Evolutionary conservation across 345 rosid species (phyloP).

Genomic region (Chamaenerion angustifolium): DNA sequence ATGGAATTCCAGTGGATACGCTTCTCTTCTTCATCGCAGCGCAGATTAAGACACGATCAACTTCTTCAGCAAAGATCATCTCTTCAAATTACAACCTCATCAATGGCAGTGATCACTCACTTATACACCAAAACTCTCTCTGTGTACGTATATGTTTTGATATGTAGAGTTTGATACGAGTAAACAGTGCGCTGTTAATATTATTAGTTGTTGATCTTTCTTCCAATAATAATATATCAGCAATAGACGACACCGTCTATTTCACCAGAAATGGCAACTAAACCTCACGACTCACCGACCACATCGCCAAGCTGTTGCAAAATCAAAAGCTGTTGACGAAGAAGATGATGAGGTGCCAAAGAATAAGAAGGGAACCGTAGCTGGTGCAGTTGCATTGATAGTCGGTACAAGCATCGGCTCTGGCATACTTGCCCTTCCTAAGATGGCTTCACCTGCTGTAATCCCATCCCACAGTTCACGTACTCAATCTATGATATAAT

Average conservation of each 20-base stretch:
- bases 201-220: too few relatives aligned
- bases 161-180: too few relatives aligned
- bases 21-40: not conserved
- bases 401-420: constrained; percentile 55
- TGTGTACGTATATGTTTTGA: too few relatives aligned
- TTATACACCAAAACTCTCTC: too few relatives aligned
- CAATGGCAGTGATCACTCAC: not conserved
- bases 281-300: too few relatives aligned
- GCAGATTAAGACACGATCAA: not conserved
- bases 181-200: too few relatives aligned
- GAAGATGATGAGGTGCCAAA: not conserved
- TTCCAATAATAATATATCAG: too few relatives aligned
- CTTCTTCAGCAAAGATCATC: not conserved
- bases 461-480: too few relatives aligned
- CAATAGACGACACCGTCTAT: too few relatives aligned
- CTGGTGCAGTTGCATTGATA: constrained; percentile 46
- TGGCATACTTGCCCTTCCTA: constrained; percentile 50
- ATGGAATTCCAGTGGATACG: constrained; percentile 1
- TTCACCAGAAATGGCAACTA: too few relatives aligned
- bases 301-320: too few relatives aligned
- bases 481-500: too few relatives aligned
- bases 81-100: not conserved
- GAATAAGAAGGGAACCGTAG: constrained; percentile 9
- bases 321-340: not conserved
- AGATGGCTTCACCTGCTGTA: constrained; percentile 53